A percentile compares a stretch with the other conserved stretches of the same genome.
Evolutionary conservation across 1,284 basidiomycete species (phyloP).

Genomic region (Cutaneotrichosporon sp.): DNA sequence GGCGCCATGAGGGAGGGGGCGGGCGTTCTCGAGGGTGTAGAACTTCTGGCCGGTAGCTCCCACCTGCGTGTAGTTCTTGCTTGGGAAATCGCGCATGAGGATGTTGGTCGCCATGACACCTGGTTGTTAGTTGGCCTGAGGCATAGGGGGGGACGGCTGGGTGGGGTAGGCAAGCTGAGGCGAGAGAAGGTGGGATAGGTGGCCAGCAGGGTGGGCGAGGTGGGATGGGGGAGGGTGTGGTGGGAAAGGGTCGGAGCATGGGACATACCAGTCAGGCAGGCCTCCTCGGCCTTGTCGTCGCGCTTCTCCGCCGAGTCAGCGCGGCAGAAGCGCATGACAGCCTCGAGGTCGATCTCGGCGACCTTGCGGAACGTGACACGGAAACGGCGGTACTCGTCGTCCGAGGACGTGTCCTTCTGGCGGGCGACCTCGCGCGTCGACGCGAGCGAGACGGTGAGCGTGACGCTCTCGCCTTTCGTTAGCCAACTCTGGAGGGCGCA

Average conservation of each 20-base stretch:
- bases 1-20: constrained; percentile 41
- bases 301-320: constrained; percentile 27
- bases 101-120: constrained; percentile 48
- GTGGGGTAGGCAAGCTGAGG: too few species aligned
- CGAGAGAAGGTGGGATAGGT: too few species aligned
- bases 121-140: constrained; percentile 6
- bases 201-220: too few species aligned
- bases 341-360: constrained; percentile 41
- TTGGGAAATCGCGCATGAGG: constrained; percentile 43
- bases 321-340: constrained; percentile 44
- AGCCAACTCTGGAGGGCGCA: neutral
- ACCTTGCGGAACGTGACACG: constrained; percentile 42
- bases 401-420: constrained; percentile 31
- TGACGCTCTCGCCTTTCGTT: constrained; percentile 12
- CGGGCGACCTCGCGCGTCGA: constrained; percentile 36
- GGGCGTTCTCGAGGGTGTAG: constrained; percentile 38
- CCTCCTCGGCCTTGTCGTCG: constrained; percentile 32
- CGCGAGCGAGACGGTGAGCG: constrained; percentile 32
- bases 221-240: too few species aligned
- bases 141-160: too few species aligned
- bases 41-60: constrained; percentile 47
- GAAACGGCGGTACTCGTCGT: constrained; percentile 41
- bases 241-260: too few species aligned
- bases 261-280: constrained; percentile 43
- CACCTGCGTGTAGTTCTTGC: constrained; percentile 43